These are phyloP conservation scores for Aspergillus jensenii DNA, from an alignment of 2,329 filamentous ascomycete species.

Conservation along the genomic window DNA sequence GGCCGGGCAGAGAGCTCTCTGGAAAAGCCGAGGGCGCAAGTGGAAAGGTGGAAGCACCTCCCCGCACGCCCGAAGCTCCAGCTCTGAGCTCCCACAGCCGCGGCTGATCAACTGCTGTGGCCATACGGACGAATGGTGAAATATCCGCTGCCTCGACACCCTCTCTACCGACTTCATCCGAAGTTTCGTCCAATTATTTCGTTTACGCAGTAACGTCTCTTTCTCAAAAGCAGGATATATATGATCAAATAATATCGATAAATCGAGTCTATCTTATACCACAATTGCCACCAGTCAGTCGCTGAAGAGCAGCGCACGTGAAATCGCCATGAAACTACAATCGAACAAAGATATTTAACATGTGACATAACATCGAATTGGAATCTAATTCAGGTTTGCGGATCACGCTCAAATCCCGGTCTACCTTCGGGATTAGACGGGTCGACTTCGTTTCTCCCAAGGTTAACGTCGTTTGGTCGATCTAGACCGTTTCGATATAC, in stretches of 20 bases:
- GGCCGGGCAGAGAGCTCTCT: background rate
- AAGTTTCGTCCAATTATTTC: background rate
- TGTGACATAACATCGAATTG: conserved; percentile 6
- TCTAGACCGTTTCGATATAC: conserved; percentile 73
- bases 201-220: background rate
- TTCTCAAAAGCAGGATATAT: no score
- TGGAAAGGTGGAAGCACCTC: conserved; percentile 12
- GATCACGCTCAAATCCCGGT: background rate
- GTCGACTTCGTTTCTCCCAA: background rate
- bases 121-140: background rate
- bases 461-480: background rate
- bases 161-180: conserved; percentile 8
- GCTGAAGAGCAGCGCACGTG: conserved; percentile 7
- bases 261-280: background rate
- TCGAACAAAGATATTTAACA: background rate
- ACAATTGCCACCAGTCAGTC: background rate
- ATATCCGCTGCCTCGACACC: background rate
- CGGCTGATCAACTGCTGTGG: conserved; percentile 9
- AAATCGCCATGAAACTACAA: background rate
- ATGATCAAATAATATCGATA: background rate
- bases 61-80: conserved; percentile 20
- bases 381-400: background rate
- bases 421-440: conserved; percentile 8
- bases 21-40: background rate
- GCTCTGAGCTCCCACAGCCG: conserved; percentile 15